Percentiles rank a stretch among this genome's conserved stretches.
phyloP scores from a whole-genome alignment of 352 stramenopile species.

The Elongisporangium anandrum region DNA sequence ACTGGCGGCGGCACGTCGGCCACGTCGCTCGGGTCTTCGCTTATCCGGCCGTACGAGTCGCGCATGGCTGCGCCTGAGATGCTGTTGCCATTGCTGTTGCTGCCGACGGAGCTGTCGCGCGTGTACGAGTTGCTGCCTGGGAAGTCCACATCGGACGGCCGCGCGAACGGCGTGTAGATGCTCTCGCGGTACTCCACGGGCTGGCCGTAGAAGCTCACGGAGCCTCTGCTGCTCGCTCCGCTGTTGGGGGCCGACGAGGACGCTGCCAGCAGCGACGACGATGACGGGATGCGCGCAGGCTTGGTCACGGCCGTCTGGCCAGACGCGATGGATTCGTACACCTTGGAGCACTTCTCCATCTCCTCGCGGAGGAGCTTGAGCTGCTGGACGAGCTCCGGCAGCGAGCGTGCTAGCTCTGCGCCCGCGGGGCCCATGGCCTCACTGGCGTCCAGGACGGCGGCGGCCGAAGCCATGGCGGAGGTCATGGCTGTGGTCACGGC shows the following conservation, averaged over 20 bases:
- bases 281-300: neutral
- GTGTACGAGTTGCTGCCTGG: constrained; percentile 6
- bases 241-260: constrained; percentile 15
- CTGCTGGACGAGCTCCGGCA: constrained; percentile 61
- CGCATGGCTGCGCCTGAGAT: constrained; percentile 19
- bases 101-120: constrained; percentile 1
- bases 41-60: constrained; percentile 22
- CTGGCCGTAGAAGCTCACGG: neutral
- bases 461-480: no score
- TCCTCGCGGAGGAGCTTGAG: constrained; percentile 53
- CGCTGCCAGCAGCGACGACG: neutral
- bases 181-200: constrained; percentile 13
- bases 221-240: neutral
- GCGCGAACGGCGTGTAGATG: constrained; percentile 34
- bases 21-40: constrained; percentile 14
- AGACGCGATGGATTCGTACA: constrained; percentile 60
- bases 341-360: constrained; percentile 67
- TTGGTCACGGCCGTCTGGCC: constrained; percentile 1
- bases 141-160: constrained; percentile 4
- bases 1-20: neutral
- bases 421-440: no score
- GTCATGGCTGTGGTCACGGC: no score
- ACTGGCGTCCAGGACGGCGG: no score
- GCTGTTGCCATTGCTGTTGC: constrained; percentile 10
- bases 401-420: constrained; percentile 48